phyloP scores from a whole-genome alignment of 2,329 filamentous ascomycete genomes.

The Colletotrichum noveboracense region DNA sequence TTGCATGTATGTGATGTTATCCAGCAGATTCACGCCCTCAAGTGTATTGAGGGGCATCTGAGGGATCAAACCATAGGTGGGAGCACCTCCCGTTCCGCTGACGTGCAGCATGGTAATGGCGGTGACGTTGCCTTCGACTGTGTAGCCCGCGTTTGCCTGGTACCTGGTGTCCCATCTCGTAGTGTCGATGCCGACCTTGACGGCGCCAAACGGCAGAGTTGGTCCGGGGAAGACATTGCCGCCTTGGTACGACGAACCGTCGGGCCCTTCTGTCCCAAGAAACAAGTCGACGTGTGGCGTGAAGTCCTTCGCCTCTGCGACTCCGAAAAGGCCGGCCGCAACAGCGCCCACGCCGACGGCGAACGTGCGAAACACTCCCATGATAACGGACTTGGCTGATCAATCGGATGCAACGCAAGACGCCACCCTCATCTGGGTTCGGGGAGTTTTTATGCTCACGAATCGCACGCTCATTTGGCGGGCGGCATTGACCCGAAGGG shows the following conservation, averaged over 20 bases:
- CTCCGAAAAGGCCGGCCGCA: background rate
- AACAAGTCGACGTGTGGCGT: conserved; percentile 49
- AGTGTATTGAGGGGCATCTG: conserved; percentile 50
- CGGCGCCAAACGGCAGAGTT: conserved; percentile 47
- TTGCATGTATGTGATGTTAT: conserved; percentile 54
- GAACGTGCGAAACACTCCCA: background rate
- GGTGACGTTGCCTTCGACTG: conserved; percentile 48
- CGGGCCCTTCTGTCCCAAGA: conserved; percentile 52
- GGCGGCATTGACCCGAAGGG: background rate
- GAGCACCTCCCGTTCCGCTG: conserved; percentile 61
- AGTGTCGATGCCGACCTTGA: conserved; percentile 49
- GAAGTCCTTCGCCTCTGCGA: background rate
- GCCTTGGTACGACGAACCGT: conserved; percentile 47
- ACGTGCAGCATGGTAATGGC: conserved; percentile 60
- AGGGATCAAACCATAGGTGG: conserved; percentile 62
- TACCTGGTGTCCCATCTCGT: conserved; percentile 28
- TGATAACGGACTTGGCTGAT: background rate
- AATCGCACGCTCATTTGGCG: background rate
- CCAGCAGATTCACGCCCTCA: conserved; percentile 48
- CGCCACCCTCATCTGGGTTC: background rate
- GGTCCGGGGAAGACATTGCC: conserved; percentile 51
- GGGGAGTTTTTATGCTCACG: background rate
- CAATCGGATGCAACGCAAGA: background rate
- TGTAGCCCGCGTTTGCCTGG: conserved; percentile 40
- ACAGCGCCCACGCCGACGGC: background rate